phyloP scores from a whole-genome alignment of 2,329 filamentous ascomycete genomes.

The Tolypocladium sp. region DNA sequence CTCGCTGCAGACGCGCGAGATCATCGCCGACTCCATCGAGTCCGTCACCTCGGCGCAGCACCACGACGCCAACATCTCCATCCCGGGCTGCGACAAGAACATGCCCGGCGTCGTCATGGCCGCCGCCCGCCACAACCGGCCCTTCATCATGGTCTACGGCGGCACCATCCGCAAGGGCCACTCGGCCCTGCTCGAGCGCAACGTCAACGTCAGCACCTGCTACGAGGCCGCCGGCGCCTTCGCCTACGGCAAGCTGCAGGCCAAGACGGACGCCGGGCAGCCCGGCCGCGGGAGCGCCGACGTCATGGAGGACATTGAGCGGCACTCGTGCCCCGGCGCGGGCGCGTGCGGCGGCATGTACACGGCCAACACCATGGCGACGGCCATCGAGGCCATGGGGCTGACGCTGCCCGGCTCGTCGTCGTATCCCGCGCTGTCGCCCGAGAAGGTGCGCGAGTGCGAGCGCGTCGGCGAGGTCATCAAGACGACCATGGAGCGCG shows the following conservation, averaged over 20 bases:
- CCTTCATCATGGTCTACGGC: conserved; percentile 92
- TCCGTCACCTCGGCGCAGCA: conserved; percentile 86
- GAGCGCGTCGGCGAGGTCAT: conserved; percentile 73
- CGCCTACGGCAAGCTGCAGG: conserved; percentile 66
- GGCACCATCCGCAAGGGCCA: conserved; percentile 86
- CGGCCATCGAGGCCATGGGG: conserved; percentile 84
- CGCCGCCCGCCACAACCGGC: conserved; percentile 82
- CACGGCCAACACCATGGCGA: conserved; percentile 88
- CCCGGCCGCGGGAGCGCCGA: conserved; percentile 62
- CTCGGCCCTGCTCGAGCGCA: conserved; percentile 63
- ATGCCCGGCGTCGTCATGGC: conserved; percentile 93
- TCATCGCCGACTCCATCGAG: conserved; percentile 92
- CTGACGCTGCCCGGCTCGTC: conserved; percentile 75
- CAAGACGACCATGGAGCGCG: conserved; percentile 67
- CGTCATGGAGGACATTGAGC: conserved; percentile 76
- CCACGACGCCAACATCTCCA: conserved; percentile 87
- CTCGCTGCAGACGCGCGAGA: conserved; percentile 80
- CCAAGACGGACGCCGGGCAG: conserved; percentile 51
- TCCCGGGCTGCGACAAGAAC: conserved; percentile 95
- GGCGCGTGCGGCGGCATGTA: conserved; percentile 80
- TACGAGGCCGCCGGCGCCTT: conserved; percentile 83
- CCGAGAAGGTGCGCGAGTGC: conserved; percentile 81
- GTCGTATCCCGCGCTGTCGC: conserved; percentile 70
- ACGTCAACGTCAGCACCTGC: conserved; percentile 81
- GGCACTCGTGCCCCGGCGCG: conserved; percentile 54